Percentiles rank a stretch among this genome's conserved stretches.
Evolutionary conservation across 371 early-diverging fungal species (phyloP).

Genomic region (Rhizopus microsporus): DNA sequence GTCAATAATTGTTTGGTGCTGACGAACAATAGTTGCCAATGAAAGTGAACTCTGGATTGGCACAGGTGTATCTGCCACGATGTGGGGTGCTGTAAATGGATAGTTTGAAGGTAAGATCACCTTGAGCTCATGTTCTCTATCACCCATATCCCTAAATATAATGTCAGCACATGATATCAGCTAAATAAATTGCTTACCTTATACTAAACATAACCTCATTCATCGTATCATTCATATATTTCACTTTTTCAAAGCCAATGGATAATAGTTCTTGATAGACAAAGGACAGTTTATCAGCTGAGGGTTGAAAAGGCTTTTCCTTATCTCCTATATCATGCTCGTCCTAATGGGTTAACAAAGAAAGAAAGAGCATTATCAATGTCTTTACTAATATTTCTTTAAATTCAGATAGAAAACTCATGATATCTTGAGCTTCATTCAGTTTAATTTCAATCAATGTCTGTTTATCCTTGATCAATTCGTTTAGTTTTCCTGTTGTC

Average conservation of each 20-base stretch:
- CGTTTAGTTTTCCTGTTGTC: constrained; percentile 7
- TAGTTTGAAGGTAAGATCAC: constrained; percentile 22
- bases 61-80: constrained; percentile 21
- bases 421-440: constrained; percentile 23
- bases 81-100: constrained; percentile 17
- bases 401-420: constrained; percentile 35
- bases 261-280: constrained; percentile 23
- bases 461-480: neutral
- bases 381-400: constrained; percentile 33
- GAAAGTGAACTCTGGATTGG: constrained; percentile 10
- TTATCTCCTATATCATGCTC: neutral
- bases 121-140: constrained; percentile 20
- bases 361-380: neutral
- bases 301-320: constrained; percentile 7
- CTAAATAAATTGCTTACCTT: constrained; percentile 10
- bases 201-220: constrained; percentile 19
- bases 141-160: constrained; percentile 2
- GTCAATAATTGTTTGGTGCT: constrained; percentile 15
- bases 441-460: constrained; percentile 9
- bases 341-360: no score
- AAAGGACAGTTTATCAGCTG: constrained; percentile 10
- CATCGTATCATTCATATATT: constrained; percentile 25
- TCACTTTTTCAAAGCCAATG: constrained; percentile 29
- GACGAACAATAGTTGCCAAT: constrained; percentile 8
- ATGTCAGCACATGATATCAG: neutral